These are phyloP conservation scores for Sequoia sempervirens DNA, from an alignment of 75 land plant species.

Conservation along the genomic window DNA sequence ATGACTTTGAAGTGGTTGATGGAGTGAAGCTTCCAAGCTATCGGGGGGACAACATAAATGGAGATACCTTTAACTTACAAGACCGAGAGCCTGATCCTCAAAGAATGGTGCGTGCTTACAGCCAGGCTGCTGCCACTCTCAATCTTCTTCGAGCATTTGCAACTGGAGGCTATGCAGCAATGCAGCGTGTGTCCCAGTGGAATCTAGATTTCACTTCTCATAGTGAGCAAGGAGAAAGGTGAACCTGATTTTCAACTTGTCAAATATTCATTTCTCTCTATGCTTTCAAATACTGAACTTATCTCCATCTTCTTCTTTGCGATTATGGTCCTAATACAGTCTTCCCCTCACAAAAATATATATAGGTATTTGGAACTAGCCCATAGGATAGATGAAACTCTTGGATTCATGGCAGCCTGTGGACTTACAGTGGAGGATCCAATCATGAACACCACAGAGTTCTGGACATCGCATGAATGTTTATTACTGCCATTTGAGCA, in stretches of 20 bases:
- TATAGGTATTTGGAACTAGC: slow-evolving; percentile 65
- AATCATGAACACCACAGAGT: slow-evolving; percentile 64
- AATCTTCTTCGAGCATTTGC: slow-evolving; percentile 73
- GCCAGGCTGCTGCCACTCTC: slow-evolving; percentile 66
- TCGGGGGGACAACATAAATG: slow-evolving; percentile 45
- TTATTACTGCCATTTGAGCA: slow-evolving; percentile 76
- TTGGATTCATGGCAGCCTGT: slow-evolving; percentile 73
- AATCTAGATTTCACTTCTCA: slow-evolving; percentile 58
- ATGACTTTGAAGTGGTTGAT: slow-evolving; percentile 25
- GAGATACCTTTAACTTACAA: slow-evolving; percentile 19
- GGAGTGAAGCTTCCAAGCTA: slow-evolving; percentile 38
- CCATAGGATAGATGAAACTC: slow-evolving; percentile 67
- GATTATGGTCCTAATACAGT: not conserved
- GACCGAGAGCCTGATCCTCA: slow-evolving; percentile 56
- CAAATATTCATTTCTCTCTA: not conserved
- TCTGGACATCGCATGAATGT: slow-evolving; percentile 84
- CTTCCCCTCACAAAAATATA: not conserved
- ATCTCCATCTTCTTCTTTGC: not conserved
- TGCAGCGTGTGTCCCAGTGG: slow-evolving; percentile 74
- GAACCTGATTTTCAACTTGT: not conserved
- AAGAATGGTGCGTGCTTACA: slow-evolving; percentile 55
- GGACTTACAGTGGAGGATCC: slow-evolving; percentile 68
- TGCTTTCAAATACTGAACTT: not conserved
- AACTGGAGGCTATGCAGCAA: slow-evolving; percentile 80
- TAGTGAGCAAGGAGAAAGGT: slow-evolving; percentile 75